Percentiles rank a stretch among this genome's conserved stretches.
Conservation (phyloP, 208 protist genomes). For the Leishmania lainsoni region DNA sequence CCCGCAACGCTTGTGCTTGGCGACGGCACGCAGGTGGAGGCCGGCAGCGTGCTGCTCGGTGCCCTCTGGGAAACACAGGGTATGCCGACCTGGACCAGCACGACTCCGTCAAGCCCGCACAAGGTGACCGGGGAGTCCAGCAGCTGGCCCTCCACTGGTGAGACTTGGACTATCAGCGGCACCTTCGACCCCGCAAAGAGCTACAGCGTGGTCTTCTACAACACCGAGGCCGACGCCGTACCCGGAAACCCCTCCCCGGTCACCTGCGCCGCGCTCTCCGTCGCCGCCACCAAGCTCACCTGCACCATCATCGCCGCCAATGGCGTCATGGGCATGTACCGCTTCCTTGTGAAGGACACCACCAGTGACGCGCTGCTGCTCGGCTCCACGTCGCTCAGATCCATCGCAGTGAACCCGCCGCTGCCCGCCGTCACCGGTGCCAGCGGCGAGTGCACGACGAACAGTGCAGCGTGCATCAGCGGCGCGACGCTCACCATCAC, state of each 20-base stretch:
- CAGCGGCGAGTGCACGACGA: slow-evolving; percentile 31
- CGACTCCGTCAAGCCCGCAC: neutral
- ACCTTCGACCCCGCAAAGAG: slow-evolving; percentile 26
- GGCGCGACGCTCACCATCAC: slow-evolving; percentile 26
- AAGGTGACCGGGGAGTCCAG: slow-evolving; percentile 29
- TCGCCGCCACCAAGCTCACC: slow-evolving; percentile 22
- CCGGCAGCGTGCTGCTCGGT: slow-evolving; percentile 24
- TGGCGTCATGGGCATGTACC: slow-evolving; percentile 44
- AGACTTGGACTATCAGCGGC: slow-evolving; percentile 31
- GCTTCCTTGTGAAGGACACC: slow-evolving; percentile 33
- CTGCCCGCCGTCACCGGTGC: slow-evolving; percentile 29
- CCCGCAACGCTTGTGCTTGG: slow-evolving; percentile 18
- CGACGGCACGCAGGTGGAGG: neutral
- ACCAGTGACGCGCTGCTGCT: slow-evolving; percentile 25
- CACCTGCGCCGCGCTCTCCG: slow-evolving; percentile 7
- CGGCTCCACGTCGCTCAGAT: slow-evolving; percentile 22
- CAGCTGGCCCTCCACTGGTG: slow-evolving; percentile 32
- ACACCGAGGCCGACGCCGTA: slow-evolving; percentile 10
- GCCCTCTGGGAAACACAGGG: neutral
- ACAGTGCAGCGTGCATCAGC: slow-evolving; percentile 32
- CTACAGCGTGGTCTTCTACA: slow-evolving; percentile 48
- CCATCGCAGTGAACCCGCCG: slow-evolving; percentile 35
- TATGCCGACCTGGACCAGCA: slow-evolving; percentile 10
- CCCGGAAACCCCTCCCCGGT: slow-evolving; percentile 9
- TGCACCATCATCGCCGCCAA: slow-evolving; percentile 32